Evolutionary conservation across 1,284 basidiomycete genomes (phyloP), one percentile per base, ranked within the genome.

Genomic region (Paramarasmius palmivorus): DNA sequence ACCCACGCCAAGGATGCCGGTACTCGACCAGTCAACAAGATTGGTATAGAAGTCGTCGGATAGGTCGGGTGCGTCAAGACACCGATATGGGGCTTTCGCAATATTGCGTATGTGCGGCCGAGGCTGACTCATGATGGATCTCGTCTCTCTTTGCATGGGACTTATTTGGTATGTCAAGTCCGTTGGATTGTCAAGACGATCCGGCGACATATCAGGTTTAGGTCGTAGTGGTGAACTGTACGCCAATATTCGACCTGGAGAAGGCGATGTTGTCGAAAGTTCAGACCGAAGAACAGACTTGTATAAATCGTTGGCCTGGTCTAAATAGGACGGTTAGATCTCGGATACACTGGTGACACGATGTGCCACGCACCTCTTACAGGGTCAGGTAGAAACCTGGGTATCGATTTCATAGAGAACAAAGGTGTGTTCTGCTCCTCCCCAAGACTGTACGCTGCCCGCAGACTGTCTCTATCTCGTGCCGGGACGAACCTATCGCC

Each of bases 31-130:
- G 59, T 98, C 95, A n/a, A 98, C 94, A n/a, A 98, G 80, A 65
- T 98, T 98, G 58, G 98, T 86, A 65, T 99, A 98, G 71, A 98
- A 99, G 68, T 98, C 96, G 68, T 98, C 95, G 57, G 91, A 90
- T 6, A 98, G 83, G 57, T 98, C 95, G 0, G 96, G 96, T 1
- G 96, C 96, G 66, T 99, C 96, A 20, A 98, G 82, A 0, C 98
- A 95, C 60, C 97, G 89, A 76, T 96, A 98, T 0, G 96, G 96
- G 0, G 95, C 96, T 68, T 95, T 95, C 72, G 89, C 91, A 1
- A 98, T 87, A 56, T 80, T 86, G 32, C 96, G 82, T 2, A 92
- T 79, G 17, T 46, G 44, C 6, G 35, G 35, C 20, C 44, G 5
- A 5, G 44, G 44, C 19, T 46, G 44, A 32, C 15, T 46, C 44